These are phyloP conservation scores for Shiraia bambusicola DNA, from an alignment of 2,329 filamentous ascomycete genomes.

Conservation along the genomic window DNA sequence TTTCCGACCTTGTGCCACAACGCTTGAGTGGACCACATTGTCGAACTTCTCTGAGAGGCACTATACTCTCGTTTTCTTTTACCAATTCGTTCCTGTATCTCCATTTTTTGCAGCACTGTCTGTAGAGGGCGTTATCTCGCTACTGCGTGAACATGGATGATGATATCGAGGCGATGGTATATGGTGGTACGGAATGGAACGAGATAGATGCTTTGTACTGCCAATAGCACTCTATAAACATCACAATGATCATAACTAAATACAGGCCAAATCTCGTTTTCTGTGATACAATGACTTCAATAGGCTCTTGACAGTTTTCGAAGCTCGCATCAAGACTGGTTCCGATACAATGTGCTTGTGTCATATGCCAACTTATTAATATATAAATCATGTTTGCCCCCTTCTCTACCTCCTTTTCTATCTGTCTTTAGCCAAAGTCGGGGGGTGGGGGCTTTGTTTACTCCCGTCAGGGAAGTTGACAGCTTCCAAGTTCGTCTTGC, in stretches of 20 bases:
- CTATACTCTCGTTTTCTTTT: conserved; percentile 17
- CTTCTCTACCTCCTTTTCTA: too few species aligned
- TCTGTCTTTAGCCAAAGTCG: too few species aligned
- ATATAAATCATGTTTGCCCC: too few species aligned
- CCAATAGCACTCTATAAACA: conserved; percentile 21
- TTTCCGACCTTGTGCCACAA: conserved; percentile 26
- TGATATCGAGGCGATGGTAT: conserved; percentile 16
- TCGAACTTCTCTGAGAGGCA: conserved; percentile 19
- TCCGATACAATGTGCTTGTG: too few species aligned
- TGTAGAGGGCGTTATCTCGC: conserved; percentile 9
- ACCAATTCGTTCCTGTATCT: conserved; percentile 13
- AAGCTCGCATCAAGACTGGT: too few species aligned
- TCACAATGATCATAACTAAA: neutral
- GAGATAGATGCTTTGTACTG: conserved; percentile 9
- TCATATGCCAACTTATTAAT: too few species aligned
- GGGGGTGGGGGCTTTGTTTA: conserved; percentile 2
- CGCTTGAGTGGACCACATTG: conserved; percentile 24
- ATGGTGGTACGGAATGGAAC: neutral
- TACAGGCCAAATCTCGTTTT: too few species aligned
- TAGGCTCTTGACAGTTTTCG: too few species aligned
- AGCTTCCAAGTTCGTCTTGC: conserved; percentile 23
- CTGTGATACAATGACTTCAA: too few species aligned
- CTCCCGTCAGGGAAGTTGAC: conserved; percentile 10
- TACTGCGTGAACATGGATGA: conserved; percentile 19
- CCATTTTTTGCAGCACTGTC: conserved; percentile 12